phyloP scores from a whole-genome alignment of 371 early-diverging fungal genomes.

The Rhizomucor miehei region DNA sequence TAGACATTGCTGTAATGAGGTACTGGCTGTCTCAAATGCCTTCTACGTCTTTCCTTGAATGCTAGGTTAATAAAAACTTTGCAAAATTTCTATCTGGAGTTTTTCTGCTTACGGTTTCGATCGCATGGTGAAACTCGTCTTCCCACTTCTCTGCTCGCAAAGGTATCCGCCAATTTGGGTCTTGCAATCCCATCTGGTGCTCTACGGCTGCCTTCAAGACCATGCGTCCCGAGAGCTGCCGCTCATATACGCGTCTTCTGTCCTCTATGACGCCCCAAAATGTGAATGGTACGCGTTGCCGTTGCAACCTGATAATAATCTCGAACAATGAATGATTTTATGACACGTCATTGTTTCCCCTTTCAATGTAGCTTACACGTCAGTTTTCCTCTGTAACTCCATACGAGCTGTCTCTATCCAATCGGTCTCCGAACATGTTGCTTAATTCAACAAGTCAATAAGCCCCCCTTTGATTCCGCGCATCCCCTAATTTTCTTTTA shows the following conservation, averaged over 20 bases:
- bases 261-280: conserved; percentile 12
- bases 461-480: neutral
- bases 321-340: neutral
- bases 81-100: neutral
- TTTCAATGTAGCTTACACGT: conserved; percentile 4
- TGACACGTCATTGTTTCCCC: too few relatives aligned
- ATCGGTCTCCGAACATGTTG: conserved; percentile 8
- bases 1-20: neutral
- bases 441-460: conserved; percentile 1
- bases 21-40: neutral
- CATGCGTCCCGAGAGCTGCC: conserved; percentile 2
- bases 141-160: conserved; percentile 12
- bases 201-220: conserved; percentile 12
- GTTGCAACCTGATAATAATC: conserved; percentile 1
- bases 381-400: conserved; percentile 13
- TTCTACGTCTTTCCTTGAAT: neutral
- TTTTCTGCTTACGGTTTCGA: conserved; percentile 1
- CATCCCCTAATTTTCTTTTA: neutral
- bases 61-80: neutral
- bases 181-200: conserved; percentile 5
- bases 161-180: conserved; percentile 7
- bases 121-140: conserved; percentile 9
- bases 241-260: conserved; percentile 9
- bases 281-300: conserved; percentile 11
- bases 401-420: conserved; percentile 15